phyloP scores from a whole-genome alignment of 805 yeast species.

The Alloascoidea africana region DNA sequence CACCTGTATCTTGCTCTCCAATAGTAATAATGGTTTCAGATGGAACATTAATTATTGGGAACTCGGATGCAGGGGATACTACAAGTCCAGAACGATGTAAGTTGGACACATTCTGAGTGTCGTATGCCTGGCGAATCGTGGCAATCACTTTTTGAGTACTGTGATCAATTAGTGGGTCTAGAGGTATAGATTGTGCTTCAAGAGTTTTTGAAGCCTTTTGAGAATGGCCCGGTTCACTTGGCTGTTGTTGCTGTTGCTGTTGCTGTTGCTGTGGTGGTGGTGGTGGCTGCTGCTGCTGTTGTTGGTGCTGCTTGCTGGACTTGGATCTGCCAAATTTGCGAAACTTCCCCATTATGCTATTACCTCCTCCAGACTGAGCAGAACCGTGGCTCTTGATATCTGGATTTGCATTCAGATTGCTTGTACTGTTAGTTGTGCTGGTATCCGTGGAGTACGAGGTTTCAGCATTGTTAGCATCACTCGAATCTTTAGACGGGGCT shows the following conservation, averaged over 20 bases:
- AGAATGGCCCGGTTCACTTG: background rate
- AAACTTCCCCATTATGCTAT: background rate
- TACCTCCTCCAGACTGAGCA: too few relatives aligned
- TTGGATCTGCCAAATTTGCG: background rate
- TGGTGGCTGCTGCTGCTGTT: background rate
- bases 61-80: too few relatives aligned
- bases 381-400: too few relatives aligned
- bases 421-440: too few relatives aligned
- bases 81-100: background rate
- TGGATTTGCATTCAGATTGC: too few relatives aligned
- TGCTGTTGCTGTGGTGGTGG: too few relatives aligned
- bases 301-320: background rate
- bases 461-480: too few relatives aligned
- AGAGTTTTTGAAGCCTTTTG: too few relatives aligned
- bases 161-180: background rate
- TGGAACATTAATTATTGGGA: constrained; percentile 20
- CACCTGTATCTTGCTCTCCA: constrained; percentile 25
- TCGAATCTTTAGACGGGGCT: too few relatives aligned
- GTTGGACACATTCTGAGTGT: background rate
- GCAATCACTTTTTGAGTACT: background rate
- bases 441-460: too few relatives aligned
- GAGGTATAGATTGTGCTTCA: background rate
- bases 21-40: constrained; percentile 21
- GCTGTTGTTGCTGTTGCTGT: background rate
- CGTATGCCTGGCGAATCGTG: background rate